Conservation (phyloP, 768 basidiomycete species). For the Albatrellus ellisii region DNA sequence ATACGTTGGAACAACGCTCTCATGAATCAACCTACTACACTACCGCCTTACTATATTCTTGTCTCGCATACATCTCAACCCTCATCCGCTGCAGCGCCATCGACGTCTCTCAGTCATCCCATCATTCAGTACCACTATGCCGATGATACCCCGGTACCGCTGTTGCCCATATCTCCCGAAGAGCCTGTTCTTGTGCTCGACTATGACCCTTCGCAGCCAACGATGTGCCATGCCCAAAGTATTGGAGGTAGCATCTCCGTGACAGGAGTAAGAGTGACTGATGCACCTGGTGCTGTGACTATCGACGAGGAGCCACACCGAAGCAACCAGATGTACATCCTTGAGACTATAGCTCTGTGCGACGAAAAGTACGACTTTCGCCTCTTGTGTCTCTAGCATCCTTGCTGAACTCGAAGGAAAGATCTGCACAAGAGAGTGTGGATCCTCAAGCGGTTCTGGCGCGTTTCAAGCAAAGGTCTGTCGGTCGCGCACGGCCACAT, state of each 20-base stretch:
- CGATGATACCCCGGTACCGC: conserved; percentile 58
- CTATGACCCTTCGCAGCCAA: conserved; percentile 33
- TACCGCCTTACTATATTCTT: conserved; percentile 61
- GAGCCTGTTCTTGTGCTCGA: conserved; percentile 70
- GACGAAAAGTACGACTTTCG: conserved; percentile 41
- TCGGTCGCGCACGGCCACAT: not conserved
- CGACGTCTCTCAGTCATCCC: conserved; percentile 42
- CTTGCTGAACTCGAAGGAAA: not conserved
- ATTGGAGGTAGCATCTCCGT: conserved; percentile 34
- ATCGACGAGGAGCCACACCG: conserved; percentile 28
- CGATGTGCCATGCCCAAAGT: conserved; percentile 35
- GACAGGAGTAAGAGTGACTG: conserved; percentile 49
- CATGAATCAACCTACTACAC: too few relatives aligned
- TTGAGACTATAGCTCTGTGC: conserved; percentile 41
- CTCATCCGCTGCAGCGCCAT: conserved; percentile 25
- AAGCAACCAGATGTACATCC: conserved; percentile 61
- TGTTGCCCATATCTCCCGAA: conserved; percentile 44
- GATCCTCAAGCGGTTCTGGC: conserved; percentile 38
- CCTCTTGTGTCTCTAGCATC: not conserved
- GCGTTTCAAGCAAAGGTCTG: conserved; percentile 58
- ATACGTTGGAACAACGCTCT: too few relatives aligned
- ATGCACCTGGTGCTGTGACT: conserved; percentile 60
- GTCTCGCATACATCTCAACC: conserved; percentile 42
- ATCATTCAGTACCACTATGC: conserved; percentile 71
- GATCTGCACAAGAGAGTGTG: conserved; percentile 23